These are phyloP conservation scores for Phytophthora cactorum DNA, from an alignment of 352 stramenopile genomes.

Conservation along the genomic window DNA sequence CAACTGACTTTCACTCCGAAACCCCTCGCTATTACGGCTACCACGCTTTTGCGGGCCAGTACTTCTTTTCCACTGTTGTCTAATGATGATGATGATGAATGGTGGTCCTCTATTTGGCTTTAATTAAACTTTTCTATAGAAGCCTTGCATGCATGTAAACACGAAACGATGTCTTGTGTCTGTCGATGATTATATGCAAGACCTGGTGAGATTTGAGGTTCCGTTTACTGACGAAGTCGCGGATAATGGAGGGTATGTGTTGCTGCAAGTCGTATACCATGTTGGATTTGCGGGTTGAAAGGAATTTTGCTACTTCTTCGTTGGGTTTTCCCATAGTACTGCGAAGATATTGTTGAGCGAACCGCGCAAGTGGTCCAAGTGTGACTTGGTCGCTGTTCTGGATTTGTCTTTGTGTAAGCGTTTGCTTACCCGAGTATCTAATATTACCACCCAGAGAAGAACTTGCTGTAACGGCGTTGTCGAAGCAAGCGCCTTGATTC, in stretches of 20 bases:
- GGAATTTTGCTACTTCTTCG: neutral
- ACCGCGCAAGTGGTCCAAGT: neutral
- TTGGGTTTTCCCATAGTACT: neutral
- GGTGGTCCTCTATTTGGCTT: neutral
- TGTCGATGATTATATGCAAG: neutral
- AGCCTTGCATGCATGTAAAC: neutral
- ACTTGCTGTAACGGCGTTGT: no score
- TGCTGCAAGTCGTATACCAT: neutral
- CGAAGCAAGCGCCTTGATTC: no score
- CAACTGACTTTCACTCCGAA: no score
- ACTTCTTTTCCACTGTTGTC: no score
- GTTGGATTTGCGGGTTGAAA: neutral
- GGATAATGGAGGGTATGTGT: neutral
- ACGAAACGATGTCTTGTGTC: neutral
- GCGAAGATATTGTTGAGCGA: neutral
- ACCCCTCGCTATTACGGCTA: no score
- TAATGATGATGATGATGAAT: neutral
- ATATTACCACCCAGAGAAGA: no score
- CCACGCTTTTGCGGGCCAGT: no score
- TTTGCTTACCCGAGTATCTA: no score
- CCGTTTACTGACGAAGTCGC: neutral
- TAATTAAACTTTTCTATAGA: neutral
- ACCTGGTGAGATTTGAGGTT: neutral
- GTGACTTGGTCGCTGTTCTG: neutral
- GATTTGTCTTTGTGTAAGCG: neutral